A percentile compares a stretch with the other conserved stretches of the same genome.
Conservation (phyloP, 1,284 basidiomycete species). For the Marasmius sp. region DNA sequence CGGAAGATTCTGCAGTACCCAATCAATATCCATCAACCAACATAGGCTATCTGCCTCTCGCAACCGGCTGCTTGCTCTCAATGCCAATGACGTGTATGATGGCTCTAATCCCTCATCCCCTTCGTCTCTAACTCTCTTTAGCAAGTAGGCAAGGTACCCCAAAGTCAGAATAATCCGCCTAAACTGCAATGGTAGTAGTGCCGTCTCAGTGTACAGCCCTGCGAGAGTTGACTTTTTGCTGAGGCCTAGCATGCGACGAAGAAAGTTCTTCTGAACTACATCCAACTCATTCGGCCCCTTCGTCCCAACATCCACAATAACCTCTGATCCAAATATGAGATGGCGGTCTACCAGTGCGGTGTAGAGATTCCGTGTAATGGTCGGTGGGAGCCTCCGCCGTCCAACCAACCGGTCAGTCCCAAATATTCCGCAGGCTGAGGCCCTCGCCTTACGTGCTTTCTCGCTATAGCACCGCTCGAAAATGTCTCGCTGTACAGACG, state of each 20-base stretch:
- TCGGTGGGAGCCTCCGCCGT: conserved; percentile 16
- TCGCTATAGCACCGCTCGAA: conserved; percentile 18
- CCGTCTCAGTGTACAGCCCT: conserved; percentile 25
- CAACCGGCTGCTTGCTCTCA: neutral
- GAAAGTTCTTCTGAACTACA: conserved; percentile 18
- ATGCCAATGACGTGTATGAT: neutral
- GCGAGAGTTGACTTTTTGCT: conserved; percentile 10
- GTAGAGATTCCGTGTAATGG: conserved; percentile 20
- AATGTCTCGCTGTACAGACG: conserved; percentile 11
- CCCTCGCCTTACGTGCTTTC: conserved; percentile 21
- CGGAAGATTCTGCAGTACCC: neutral
- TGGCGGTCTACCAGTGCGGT: conserved; percentile 29
- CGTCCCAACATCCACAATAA: conserved; percentile 18
- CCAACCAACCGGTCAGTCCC: conserved; percentile 20
- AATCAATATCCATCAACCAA: conserved; percentile 3
- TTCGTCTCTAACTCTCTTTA: no score
- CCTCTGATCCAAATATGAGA: conserved; percentile 26
- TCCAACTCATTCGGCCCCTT: conserved; percentile 7
- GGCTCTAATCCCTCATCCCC: neutral
- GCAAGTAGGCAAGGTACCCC: neutral
- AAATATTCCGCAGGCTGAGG: conserved; percentile 13
- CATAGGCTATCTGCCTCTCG: neutral
- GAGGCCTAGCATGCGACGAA: conserved; percentile 22
- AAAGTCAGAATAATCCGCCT: conserved; percentile 14
- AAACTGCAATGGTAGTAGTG: conserved; percentile 16